phyloP scores from a whole-genome alignment of 306 rosid genomes.

The Herpetospermum pedunculosum region DNA sequence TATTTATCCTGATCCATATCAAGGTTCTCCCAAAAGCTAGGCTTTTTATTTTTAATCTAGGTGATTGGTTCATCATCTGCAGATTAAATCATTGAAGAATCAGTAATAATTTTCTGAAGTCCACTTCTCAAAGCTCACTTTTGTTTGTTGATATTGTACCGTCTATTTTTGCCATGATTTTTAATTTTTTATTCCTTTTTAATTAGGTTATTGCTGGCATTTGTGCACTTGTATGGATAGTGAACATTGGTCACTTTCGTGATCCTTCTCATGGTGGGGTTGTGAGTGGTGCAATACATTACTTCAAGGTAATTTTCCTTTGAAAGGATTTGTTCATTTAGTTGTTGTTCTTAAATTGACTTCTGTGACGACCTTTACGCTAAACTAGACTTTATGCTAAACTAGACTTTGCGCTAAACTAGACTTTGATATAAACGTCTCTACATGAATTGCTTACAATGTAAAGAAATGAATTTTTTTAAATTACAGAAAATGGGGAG shows the following conservation, averaged over 20 bases:
- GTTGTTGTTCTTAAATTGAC: background rate
- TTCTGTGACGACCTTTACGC: background rate
- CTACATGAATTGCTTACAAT: background rate
- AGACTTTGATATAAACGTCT: background rate
- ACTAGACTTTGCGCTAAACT: background rate
- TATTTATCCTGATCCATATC: background rate
- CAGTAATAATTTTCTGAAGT: conserved; percentile 1
- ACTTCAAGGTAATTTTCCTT: conserved; percentile 69
- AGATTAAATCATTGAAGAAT: background rate
- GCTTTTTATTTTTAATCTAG: background rate
- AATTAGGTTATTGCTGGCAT: conserved; percentile 94
- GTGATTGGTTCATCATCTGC: background rate
- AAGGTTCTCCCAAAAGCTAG: background rate
- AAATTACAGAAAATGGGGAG: background rate
- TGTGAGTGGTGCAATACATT: conserved; percentile 90
- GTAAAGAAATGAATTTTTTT: background rate
- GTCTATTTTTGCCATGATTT: background rate
- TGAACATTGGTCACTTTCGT: conserved; percentile 95
- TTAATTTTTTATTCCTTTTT: background rate
- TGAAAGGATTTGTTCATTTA: conserved; percentile 1
- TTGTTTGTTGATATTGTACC: background rate
- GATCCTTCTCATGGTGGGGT: conserved; percentile 99
- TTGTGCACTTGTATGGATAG: conserved; percentile 88
- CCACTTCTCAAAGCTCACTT: background rate
- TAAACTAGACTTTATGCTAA: background rate